Evolutionary conservation across 805 yeast species (phyloP), one percentile per base, ranked within the genome.

Genomic region (Osmozyma mogii): DNA sequence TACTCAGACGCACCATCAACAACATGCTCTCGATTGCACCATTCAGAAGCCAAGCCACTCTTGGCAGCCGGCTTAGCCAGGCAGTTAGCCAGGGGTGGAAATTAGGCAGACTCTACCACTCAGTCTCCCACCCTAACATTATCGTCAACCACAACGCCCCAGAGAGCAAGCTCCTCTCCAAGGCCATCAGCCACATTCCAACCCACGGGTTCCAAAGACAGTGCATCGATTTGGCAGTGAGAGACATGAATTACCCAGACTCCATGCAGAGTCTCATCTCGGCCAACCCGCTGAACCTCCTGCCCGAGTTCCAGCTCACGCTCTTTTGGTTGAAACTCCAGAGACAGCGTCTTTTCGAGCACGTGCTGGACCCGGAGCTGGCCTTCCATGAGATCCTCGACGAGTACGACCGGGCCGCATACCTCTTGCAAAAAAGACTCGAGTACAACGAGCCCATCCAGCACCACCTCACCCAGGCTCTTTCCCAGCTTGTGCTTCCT

Each of bases 401-500:
- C 31, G 71, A 68, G 36, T 54, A 52, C 40, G 60, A 54, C n/a
- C 62, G 64, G 36, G 58, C 68, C 19, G 64, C 63, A 27, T 59
- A 56, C 32, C 51, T 73, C 23, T 52, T 70, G 32, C 58, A 65
- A 43, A 62, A 56, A 38, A 60, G 89, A 35, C 60, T 81, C 37
- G 48, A 50, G 27, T 67, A 58, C 35, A 82, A 82, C 46, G 42
- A 35, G 16, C 72, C 77, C 2, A 49, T 72, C 6, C 48, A 63
- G n/a, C 39, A 47, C 16, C 52, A 65, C 27, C 61, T 72, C 24
- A 52, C 63, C 9, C 55, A 58, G 28, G 80, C 78, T 0, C 60
- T 87, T 35, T 70, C 81, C 0, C 68, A 72, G 28, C 62, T 85
- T 54, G 58, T 78, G 5, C 50, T 72, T 15, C 95, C 95, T 1